Conservation (phyloP, 164 flowering plant species). For the Nelumbo lutea region DNA sequence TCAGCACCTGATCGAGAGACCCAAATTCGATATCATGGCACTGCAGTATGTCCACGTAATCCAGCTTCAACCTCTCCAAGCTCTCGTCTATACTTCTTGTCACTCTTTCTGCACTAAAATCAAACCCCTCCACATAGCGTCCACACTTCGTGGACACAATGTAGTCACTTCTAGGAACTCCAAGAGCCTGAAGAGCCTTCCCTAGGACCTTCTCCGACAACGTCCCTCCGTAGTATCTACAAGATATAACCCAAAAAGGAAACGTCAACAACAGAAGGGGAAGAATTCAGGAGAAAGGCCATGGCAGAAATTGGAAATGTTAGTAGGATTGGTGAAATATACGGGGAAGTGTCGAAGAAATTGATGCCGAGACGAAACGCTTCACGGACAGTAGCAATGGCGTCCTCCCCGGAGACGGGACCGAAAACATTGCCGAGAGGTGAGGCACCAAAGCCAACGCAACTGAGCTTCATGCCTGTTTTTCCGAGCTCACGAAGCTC, state of each 20-base stretch:
- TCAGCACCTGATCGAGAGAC: conserved; percentile 77
- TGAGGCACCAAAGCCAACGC: conserved; percentile 93
- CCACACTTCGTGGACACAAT: conserved; percentile 94
- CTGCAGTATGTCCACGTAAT: conserved; percentile 90
- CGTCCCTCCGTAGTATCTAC: conserved; percentile 84
- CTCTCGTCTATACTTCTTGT: conserved; percentile 91
- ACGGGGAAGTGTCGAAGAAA: conserved; percentile 99
- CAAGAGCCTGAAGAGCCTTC: conserved; percentile 62
- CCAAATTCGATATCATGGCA: conserved; percentile 98
- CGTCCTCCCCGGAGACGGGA: conserved; percentile 60
- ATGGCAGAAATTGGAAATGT: not conserved
- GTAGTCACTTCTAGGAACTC: conserved; percentile 60
- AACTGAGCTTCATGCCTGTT: conserved; percentile 78
- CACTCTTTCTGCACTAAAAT: conserved; percentile 93
- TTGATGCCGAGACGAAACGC: conserved; percentile 88
- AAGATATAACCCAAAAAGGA: not conserved
- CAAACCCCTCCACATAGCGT: conserved; percentile 76
- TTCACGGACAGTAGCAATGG: conserved; percentile 62
- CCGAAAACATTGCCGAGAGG: conserved; percentile 93
- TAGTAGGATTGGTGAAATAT: conserved; percentile 2
- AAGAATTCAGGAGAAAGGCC: not conserved
- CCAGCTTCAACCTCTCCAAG: conserved; percentile 79
- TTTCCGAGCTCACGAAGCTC: conserved; percentile 64
- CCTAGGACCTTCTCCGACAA: conserved; percentile 86
- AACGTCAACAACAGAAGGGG: not conserved